Percentiles rank a stretch among this genome's conserved stretches.
phyloP scores from a whole-genome alignment of 2,329 filamentous ascomycete genomes.

The Leptosphaerulina australis region DNA sequence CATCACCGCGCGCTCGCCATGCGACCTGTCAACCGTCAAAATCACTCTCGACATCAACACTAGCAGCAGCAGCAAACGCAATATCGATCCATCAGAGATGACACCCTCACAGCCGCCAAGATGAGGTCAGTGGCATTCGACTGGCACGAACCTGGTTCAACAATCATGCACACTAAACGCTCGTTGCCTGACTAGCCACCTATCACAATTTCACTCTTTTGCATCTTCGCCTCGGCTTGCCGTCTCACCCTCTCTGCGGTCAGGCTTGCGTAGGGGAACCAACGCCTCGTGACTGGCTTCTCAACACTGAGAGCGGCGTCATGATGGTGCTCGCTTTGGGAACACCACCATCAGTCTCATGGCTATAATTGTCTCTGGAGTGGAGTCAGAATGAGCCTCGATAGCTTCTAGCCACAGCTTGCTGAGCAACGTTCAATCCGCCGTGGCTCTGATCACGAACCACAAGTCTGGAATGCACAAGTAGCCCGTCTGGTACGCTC shows the following conservation, averaged over 20 bases:
- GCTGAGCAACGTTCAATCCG: not conserved
- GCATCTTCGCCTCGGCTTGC: constrained; percentile 9
- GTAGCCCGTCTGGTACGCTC: constrained; percentile 26
- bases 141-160: constrained; percentile 4
- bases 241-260: constrained; percentile 5
- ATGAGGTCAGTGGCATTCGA: constrained; percentile 16
- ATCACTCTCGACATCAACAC: not conserved
- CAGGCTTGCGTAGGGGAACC: constrained; percentile 9
- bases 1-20: not conserved
- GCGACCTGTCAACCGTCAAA: not conserved
- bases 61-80: not conserved
- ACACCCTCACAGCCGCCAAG: constrained; percentile 14
- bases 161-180: constrained; percentile 16
- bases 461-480: constrained; percentile 14
- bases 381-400: not conserved
- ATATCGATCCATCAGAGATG: not conserved
- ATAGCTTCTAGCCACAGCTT: not conserved
- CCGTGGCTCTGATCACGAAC: constrained; percentile 6
- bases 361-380: not conserved
- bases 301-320: constrained; percentile 16
- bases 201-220: constrained; percentile 9
- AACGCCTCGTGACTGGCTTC: not conserved
- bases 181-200: constrained; percentile 9
- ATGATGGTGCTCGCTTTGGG: constrained; percentile 7
- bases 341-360: constrained; percentile 2